Evolutionary conservation across 129 eudicot species (phyloP), one percentile per base, ranked within the genome.

Genomic region (Lactuca saligna): DNA sequence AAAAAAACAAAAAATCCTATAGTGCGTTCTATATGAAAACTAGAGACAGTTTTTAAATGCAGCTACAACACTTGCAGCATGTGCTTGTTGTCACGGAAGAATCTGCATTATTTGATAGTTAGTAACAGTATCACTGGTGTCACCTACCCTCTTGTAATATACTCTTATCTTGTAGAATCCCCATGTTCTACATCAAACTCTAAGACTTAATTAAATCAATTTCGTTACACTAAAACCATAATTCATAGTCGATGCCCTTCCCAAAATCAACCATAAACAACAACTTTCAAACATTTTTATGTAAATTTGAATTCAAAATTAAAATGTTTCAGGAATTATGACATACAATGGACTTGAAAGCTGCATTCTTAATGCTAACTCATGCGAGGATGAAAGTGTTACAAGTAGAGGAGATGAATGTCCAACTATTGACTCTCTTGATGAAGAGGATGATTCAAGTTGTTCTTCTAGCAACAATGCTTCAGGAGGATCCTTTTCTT

Each of bases 271-370:
- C 29, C 29, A 25, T 25, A 25, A 25, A 25, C 17, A 8, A 17
- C 16, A 11, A 64, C 17, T 25, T 20, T 8, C 17, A 15, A 9
- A 55, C 25, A 17, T 55, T 0, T 3, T 42, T 9, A 29, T 17
- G 56, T 14, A 13, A 4, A 50, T 50, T 50, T 53, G 31, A 53
- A 7, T 50, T 13, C 16, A 50, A 72, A 72, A 72, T 46, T 33
- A 41, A 46, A 17, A 78, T 48, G 2, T 42, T 73, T 46, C 96
- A 94, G 99, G 84, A 72, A 78, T 89, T 54, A 84, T 87, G 87
- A 85, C 96, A 59, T 90, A 94, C 67, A 77, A 90, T 78, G 99
- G 99, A 59, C 96, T 87, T 4, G 94, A 90, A 77, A 94, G 88
- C 69, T 88, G 91, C 83, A 80, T 89, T 60, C 59, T 82, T 35